Evolutionary conservation across 768 basidiomycete genomes (phyloP).

Genomic region (Termitomyces heimii): DNA sequence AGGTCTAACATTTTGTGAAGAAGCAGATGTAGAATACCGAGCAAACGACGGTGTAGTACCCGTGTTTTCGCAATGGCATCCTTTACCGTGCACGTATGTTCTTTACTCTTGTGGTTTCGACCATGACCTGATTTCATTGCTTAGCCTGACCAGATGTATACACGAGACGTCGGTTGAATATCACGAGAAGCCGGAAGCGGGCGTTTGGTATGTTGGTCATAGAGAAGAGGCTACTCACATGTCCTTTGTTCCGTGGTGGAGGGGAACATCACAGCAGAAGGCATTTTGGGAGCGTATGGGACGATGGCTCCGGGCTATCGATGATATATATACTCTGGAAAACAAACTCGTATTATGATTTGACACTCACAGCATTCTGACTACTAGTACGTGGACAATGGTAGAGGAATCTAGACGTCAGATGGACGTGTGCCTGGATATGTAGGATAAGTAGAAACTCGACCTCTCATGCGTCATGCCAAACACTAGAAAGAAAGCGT

Average conservation of each 20-base stretch:
- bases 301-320: not conserved
- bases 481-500: not conserved
- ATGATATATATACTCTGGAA: not conserved
- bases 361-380: not conserved
- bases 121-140: not conserved
- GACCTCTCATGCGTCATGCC: not conserved
- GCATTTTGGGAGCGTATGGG: not conserved
- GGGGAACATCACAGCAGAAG: not conserved
- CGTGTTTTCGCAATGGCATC: not conserved
- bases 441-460: not conserved
- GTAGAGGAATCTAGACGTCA: constrained; percentile 11
- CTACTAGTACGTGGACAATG: not conserved
- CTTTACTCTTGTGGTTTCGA: not conserved
- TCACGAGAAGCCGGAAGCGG: not conserved
- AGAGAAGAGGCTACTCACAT: not conserved
- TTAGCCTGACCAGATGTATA: not conserved
- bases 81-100: not conserved
- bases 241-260: not conserved
- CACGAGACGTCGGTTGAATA: not conserved
- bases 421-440: constrained; percentile 12
- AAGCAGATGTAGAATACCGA: not conserved
- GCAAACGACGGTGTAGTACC: not conserved
- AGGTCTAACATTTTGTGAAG: not conserved
- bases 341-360: not conserved
- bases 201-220: not conserved